Percentiles rank a stretch among this genome's conserved stretches.
phyloP scores from a whole-genome alignment of 768 basidiomycete genomes.

The Termitomyces sp. region DNA sequence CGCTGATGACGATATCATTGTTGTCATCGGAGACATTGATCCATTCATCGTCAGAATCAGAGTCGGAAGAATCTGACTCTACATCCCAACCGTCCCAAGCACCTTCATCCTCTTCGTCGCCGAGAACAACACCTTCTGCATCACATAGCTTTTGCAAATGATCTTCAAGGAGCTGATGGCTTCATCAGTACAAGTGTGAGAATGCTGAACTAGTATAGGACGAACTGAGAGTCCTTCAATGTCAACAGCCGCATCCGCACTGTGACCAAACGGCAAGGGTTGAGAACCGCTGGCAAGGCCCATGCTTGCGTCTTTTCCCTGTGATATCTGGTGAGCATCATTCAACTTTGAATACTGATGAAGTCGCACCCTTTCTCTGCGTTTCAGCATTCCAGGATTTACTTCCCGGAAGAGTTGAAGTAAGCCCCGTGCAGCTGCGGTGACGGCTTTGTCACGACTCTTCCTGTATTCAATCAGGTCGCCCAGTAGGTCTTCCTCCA shows the following conservation, averaged over 20 bases:
- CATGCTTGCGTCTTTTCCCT: conserved; percentile 93
- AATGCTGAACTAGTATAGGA: conserved; percentile 6
- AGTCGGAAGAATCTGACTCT: conserved; percentile 62
- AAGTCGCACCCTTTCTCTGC: conserved; percentile 70
- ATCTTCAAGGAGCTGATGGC: conserved; percentile 75
- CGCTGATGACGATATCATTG: conserved; percentile 71
- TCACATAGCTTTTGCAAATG: conserved; percentile 72
- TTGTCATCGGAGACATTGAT: conserved; percentile 74
- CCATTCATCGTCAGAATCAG: conserved; percentile 73
- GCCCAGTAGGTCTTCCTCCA: conserved; percentile 90
- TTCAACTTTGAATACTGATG: neutral
- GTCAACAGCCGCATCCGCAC: conserved; percentile 66
- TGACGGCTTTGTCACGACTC: conserved; percentile 91
- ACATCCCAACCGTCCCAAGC: conserved; percentile 92
- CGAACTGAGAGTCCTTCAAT: conserved; percentile 88
- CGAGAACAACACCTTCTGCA: conserved; percentile 49
- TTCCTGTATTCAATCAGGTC: conserved; percentile 95
- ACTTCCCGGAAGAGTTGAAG: conserved; percentile 93
- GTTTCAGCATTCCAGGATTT: conserved; percentile 89
- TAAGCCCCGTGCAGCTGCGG: conserved; percentile 83
- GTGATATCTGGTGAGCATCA: conserved; percentile 9
- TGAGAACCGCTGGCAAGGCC: conserved; percentile 58
- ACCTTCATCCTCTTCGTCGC: conserved; percentile 52
- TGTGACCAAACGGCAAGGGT: conserved; percentile 82
- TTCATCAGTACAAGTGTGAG: neutral